phyloP scores from a whole-genome alignment of 768 basidiomycete species.

The Sporobolomyces pararoseus region DNA sequence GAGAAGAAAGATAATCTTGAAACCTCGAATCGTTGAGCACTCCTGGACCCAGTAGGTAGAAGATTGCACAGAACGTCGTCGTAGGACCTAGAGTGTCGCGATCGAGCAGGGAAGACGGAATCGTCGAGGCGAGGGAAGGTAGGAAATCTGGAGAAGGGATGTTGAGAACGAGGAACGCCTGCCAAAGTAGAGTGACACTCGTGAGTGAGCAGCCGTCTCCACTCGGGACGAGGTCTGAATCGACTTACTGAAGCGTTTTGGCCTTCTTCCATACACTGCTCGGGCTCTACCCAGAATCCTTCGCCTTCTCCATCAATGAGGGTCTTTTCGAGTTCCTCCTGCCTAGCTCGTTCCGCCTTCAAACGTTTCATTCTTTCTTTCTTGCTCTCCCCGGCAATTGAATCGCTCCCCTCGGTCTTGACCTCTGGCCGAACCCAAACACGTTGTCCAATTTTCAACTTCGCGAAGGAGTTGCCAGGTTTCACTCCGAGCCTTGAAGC shows the following conservation, averaged over 20 bases:
- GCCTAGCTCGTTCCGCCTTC: conserved; percentile 1
- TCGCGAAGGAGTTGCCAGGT: conserved; percentile 58
- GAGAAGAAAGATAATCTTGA: conserved; percentile 57
- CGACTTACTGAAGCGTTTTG: conserved; percentile 47
- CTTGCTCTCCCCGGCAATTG: conserved; percentile 38
- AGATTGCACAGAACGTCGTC: conserved; percentile 53
- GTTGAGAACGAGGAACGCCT: conserved; percentile 69
- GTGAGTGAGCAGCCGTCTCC: no score
- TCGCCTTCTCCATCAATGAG: conserved; percentile 29
- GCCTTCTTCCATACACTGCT: conserved; percentile 46
- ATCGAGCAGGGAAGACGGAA: conserved; percentile 54
- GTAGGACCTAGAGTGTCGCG: conserved; percentile 53
- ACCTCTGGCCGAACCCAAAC: no score
- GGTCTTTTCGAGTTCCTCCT: background rate
- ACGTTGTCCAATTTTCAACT: conserved; percentile 63
- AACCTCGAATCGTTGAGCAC: conserved; percentile 64
- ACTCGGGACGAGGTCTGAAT: no score
- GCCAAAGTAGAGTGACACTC: no score
- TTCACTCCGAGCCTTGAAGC: conserved; percentile 63
- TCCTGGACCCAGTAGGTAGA: conserved; percentile 67
- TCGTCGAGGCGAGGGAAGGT: background rate
- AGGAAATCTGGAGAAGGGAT: conserved; percentile 57
- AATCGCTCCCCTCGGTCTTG: no score
- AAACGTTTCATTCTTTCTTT: conserved; percentile 49
- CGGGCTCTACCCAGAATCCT: conserved; percentile 46